Conservation (phyloP, 257 asterid species). For the Solanum tarijense region DNA sequence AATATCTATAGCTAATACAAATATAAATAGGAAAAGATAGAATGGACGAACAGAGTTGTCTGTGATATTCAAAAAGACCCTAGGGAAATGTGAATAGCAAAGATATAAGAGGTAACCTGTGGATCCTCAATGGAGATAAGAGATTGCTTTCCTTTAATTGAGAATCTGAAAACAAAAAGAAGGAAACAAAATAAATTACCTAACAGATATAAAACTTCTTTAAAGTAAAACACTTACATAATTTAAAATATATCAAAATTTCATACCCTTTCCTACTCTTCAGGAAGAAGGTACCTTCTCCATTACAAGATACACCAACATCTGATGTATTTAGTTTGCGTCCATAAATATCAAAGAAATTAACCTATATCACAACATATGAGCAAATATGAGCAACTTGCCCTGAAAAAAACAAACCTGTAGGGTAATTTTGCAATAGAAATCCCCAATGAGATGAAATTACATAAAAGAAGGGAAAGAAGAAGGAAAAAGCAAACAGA, state of each 20-base stretch:
- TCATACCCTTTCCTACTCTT: conserved; percentile 67
- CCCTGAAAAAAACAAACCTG: not conserved
- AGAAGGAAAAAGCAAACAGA: not conserved
- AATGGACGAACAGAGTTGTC: not conserved
- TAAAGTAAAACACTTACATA: not conserved
- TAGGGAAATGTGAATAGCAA: not conserved
- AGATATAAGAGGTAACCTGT: conserved; percentile 43
- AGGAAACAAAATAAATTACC: not conserved
- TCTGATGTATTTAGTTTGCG: conserved; percentile 68
- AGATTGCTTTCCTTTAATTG: conserved; percentile 42
- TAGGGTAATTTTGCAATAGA: not conserved
- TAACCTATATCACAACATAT: conserved; percentile 34
- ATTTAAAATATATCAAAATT: not conserved
- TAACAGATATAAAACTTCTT: not conserved
- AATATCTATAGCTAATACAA: not conserved
- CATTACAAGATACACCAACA: conserved; percentile 89
- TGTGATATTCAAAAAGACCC: not conserved
- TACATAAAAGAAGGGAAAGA: not conserved
- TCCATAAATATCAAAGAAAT: conserved; percentile 84
- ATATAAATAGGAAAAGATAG: not conserved
- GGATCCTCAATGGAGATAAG: conserved; percentile 87
- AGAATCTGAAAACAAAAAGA: conserved; percentile 42
- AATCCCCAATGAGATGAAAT: not conserved
- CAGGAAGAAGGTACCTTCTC: conserved; percentile 56
- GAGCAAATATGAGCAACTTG: not conserved